Evolutionary conservation across 1,139 yeast genomes (phyloP), one percentile per base, ranked within the genome.

Genomic region (Blastobotrys malaysiensis): DNA sequence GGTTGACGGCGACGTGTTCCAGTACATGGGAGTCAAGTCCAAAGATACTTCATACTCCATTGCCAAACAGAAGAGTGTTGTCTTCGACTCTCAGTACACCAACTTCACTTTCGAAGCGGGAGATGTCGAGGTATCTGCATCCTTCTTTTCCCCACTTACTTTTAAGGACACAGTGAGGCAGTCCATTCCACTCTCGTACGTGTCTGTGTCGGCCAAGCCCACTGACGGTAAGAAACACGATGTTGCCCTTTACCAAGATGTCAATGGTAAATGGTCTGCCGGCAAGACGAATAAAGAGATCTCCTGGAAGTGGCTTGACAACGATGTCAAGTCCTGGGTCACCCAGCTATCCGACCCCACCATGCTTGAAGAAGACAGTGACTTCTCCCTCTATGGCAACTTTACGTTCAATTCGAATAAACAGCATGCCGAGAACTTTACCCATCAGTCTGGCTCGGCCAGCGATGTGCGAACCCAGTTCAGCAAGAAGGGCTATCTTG

Each of bases 11-110:
- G 46, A 31, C 1, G 20, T 50, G 2, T 52, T 21, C 46, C 45
- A 45, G 31, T 48, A 49, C 45, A 43, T 51, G 48, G 53, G 53
- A 11, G 18, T n/a, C n/a, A n/a, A n/a, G n/a, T n/a, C 26, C 7
- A 31, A 31, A 2, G 7, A n/a, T 11, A 31, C 16, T n/a, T 14
- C 16, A 13, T 18, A 27, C 21, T 7, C 24, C 36, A 16, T 7
- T 19, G 53, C 53, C 19, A 39, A 13, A 2, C 50, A 46, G 13
- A 16, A 16, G 16, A 9, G 36, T 4, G 53, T 51, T 6, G 44
- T 43, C 16, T 14, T 3, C 9, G 53, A 51, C 24, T 46, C 53
- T 9, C 53, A 51, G 43, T 47, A 36, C 20, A 24, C 53, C 14
- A 51, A 47, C 19, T 51, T 43, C 31, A 47, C 50, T 3, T 51